A percentile compares a stretch with the other conserved stretches of the same genome.
These are phyloP conservation scores for Salvia sclarea DNA, from an alignment of 305 asterid genomes.

Conservation along the genomic window DNA sequence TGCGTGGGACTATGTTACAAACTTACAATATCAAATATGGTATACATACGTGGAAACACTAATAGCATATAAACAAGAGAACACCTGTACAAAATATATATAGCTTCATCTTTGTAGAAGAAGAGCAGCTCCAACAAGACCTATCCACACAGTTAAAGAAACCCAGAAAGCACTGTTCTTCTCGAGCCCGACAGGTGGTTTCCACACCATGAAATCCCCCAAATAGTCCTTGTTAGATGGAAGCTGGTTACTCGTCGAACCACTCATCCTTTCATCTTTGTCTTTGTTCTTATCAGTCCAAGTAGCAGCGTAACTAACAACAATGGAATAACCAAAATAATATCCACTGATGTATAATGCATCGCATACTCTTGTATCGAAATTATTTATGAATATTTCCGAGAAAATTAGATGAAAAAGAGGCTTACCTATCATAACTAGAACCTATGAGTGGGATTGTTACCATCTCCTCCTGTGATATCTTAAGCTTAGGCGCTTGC, in stretches of 20 bases:
- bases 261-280: constrained; percentile 51
- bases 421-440: constrained; percentile 79
- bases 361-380: neutral
- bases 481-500: constrained; percentile 96
- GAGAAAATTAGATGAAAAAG: neutral
- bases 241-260: constrained; percentile 70
- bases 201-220: constrained; percentile 81
- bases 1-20: constrained; percentile 34
- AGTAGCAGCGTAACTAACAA: constrained; percentile 72
- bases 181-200: constrained; percentile 72
- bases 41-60: constrained; percentile 20
- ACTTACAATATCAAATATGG: constrained; percentile 28
- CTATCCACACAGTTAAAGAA: constrained; percentile 71
- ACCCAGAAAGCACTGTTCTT: constrained; percentile 78
- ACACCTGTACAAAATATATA: constrained; percentile 39
- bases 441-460: constrained; percentile 95
- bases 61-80: constrained; percentile 18
- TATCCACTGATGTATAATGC: neutral
- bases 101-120: constrained; percentile 59
- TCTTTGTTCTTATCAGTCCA: constrained; percentile 93
- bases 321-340: neutral
- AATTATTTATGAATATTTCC: neutral
- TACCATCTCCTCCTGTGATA: constrained; percentile 97
- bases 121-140: constrained; percentile 83
- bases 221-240: constrained; percentile 67